Evolutionary conservation across 1,284 basidiomycete species (phyloP).

Genomic region (Irpex sp.): DNA sequence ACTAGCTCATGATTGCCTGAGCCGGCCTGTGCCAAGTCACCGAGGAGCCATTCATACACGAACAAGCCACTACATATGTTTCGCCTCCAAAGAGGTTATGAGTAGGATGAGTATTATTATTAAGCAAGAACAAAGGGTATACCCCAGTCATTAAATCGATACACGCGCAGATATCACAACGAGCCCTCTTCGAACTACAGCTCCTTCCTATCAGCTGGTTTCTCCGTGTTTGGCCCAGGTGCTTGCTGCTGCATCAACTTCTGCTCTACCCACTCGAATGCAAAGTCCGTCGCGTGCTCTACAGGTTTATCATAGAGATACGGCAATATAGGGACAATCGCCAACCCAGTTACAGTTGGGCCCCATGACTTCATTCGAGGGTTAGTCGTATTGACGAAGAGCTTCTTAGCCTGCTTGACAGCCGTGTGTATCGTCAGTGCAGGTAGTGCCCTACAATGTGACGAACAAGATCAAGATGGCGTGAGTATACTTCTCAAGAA

Average conservation of each 20-base stretch:
- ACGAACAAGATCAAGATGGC: not conserved
- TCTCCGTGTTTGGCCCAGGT: not conserved
- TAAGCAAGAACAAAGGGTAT: not conserved
- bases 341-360: slow-evolving; percentile 76
- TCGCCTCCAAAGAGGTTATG: too few relatives aligned
- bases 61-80: too few relatives aligned
- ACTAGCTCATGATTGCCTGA: too few relatives aligned
- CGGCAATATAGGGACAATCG: slow-evolving; percentile 77
- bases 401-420: slow-evolving; percentile 75
- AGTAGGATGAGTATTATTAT: not conserved
- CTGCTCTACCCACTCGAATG: slow-evolving; percentile 65
- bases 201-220: not conserved
- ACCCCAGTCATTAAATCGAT: not conserved
- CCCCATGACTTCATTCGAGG: slow-evolving; percentile 73
- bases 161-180: not conserved
- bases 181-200: not conserved
- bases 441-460: slow-evolving; percentile 59
- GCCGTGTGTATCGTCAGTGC: slow-evolving; percentile 85
- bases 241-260: slow-evolving; percentile 31
- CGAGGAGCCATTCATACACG: too few relatives aligned
- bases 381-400: slow-evolving; percentile 65
- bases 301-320: slow-evolving; percentile 85
- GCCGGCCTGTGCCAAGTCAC: too few relatives aligned
- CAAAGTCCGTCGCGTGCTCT: slow-evolving; percentile 60
- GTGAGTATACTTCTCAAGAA: not conserved